Evolutionary conservation across 345 rosid genomes (phyloP), one percentile per base, ranked within the genome.

Genomic region (Combretum micranthum): DNA sequence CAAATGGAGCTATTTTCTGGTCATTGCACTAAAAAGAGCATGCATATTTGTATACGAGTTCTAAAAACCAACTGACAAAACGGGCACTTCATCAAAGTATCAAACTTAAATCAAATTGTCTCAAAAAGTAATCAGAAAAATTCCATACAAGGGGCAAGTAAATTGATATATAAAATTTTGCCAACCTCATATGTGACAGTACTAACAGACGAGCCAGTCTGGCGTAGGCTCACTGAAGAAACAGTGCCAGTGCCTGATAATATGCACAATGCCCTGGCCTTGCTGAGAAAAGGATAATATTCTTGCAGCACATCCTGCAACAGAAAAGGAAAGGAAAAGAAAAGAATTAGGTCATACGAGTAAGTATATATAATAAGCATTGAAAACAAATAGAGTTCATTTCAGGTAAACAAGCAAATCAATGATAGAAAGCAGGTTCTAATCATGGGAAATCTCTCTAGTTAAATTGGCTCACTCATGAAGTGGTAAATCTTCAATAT

Each of bases 161-260:
- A 44, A 49, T 42, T 15, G 5, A 56, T 15, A 8, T 3, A 3
- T 45, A 39, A 21, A 56, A 73, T 48, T 66, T 68, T 65, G 61
- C 67, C 66, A 74, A 94, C 99, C 97, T 94, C 93, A 44, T 65
- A 90, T 47, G 87, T 82, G 46, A 77, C 54, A 48, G 77, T 67
- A 53, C 83, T 83, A 21, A 57, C 76, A 6, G 86, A 63, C 52
- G 96, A 70, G 55, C 89, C 87, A 4, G 99, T 88, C 72, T 84
- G 87, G 18, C 84, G 84, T 12, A 90, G 76, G 20, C 96, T 87
- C 56, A 90, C 96, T 46, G 83, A 81, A 53, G 99, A 90, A 63
- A 90, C 81, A 45, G 96, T 64, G 61, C 99, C 99, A 26, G 83
- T 73, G 61, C 96, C 99, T 26, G 99, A 90, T 84, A 94, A 77